phyloP scores from a whole-genome alignment of 495 filamentous ascomycete species.

The Geopyxis carbonaria region DNA sequence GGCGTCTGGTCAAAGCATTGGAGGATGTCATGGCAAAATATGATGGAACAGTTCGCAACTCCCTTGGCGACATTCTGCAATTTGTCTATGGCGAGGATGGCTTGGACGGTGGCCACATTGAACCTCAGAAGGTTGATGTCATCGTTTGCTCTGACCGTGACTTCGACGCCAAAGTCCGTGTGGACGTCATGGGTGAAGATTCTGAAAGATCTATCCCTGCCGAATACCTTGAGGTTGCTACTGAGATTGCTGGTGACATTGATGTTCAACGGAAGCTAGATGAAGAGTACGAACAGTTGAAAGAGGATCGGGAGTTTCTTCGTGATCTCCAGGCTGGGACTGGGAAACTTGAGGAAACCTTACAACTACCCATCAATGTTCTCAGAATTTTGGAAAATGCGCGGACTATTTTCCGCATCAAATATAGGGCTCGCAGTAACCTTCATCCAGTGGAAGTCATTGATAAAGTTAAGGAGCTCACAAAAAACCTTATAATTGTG shows the following conservation, averaged over 20 bases:
- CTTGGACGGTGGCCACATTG: slow-evolving; percentile 75
- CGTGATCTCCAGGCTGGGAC: slow-evolving; percentile 35
- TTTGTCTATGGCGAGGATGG: slow-evolving; percentile 97
- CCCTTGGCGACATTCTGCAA: slow-evolving; percentile 88
- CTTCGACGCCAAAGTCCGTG: slow-evolving; percentile 62
- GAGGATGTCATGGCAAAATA: slow-evolving; percentile 97
- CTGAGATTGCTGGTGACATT: slow-evolving; percentile 71
- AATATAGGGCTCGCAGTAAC: slow-evolving; percentile 67
- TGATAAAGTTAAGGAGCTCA: slow-evolving; percentile 54
- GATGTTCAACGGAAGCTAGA: slow-evolving; percentile 72
- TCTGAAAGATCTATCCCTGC: slow-evolving; percentile 38
- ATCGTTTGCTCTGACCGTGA: slow-evolving; percentile 53
- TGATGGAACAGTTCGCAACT: slow-evolving; percentile 93
- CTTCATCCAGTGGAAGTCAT: slow-evolving; percentile 80
- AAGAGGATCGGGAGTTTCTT: slow-evolving; percentile 55
- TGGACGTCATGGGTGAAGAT: slow-evolving; percentile 80
- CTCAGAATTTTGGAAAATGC: slow-evolving; percentile 78
- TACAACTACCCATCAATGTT: slow-evolving; percentile 85
- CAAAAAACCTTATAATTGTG: slow-evolving; percentile 64
- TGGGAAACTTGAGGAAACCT: slow-evolving; percentile 46
- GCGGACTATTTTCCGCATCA: slow-evolving; percentile 76
- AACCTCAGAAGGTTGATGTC: slow-evolving; percentile 76
- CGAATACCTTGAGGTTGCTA: slow-evolving; percentile 67
- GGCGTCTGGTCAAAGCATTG: slow-evolving; percentile 90
- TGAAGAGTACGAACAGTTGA: slow-evolving; percentile 67